These are phyloP conservation scores for Keqinozyma sinolaborantium DNA, from an alignment of 1,139 yeast species.

Conservation along the genomic window DNA sequence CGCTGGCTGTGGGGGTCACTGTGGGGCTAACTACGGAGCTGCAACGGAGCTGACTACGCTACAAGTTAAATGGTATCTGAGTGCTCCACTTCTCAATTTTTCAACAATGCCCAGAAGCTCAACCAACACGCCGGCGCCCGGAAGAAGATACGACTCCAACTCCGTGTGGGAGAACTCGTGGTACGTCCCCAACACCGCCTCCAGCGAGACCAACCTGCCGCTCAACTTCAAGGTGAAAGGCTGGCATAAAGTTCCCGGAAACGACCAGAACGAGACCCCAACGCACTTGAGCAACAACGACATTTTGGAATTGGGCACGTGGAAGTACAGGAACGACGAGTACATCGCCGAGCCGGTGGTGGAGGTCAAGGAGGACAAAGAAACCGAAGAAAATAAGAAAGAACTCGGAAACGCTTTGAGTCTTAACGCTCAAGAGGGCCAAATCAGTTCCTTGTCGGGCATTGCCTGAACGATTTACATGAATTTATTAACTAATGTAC, in stretches of 20 bases:
- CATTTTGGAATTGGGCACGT: constrained; percentile 25
- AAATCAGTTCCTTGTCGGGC: constrained; percentile 14
- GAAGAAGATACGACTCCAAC: constrained; percentile 1
- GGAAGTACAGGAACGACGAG: constrained; percentile 20
- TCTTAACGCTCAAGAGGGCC: constrained; percentile 19
- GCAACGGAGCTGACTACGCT: too few relatives aligned
- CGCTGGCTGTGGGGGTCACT: too few relatives aligned
- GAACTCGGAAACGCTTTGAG: constrained; percentile 19
- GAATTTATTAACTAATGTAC: background rate
- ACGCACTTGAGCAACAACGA: constrained; percentile 16
- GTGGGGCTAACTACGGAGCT: too few relatives aligned
- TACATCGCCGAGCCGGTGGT: constrained; percentile 5
- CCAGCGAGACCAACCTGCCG: constrained; percentile 12
- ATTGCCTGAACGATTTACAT: constrained; percentile 7
- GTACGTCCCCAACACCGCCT: constrained; percentile 30
- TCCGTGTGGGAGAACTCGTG: constrained; percentile 38
- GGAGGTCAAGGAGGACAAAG: constrained; percentile 2
- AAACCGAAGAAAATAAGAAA: constrained; percentile 6
- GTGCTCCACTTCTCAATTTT: too few relatives aligned
- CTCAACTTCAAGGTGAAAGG: constrained; percentile 31
- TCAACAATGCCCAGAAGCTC: constrained; percentile 7
- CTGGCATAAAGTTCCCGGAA: constrained; percentile 30
- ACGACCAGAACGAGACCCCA: constrained; percentile 13
- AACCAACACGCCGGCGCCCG: constrained; percentile 6
- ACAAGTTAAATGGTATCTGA: too few relatives aligned